These are phyloP conservation scores for Phytophthora sojae DNA, from an alignment of 352 stramenopile species.

Conservation along the genomic window DNA sequence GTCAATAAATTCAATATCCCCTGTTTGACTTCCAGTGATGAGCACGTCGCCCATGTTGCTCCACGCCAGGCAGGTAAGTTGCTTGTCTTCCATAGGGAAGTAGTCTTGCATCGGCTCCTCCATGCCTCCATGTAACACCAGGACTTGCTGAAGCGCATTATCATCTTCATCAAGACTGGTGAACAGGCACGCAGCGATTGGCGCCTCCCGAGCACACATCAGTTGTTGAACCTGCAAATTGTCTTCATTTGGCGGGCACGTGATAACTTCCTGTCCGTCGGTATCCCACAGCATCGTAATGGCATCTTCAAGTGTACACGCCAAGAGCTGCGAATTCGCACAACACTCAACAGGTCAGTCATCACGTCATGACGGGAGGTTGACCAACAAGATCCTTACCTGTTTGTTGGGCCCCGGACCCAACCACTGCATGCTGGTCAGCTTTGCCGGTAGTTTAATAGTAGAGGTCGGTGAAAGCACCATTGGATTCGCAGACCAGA, in stretches of 20 bases:
- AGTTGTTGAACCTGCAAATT: slow-evolving; percentile 37
- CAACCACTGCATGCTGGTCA: slow-evolving; percentile 43
- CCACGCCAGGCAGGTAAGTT: slow-evolving; percentile 49
- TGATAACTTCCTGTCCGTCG: slow-evolving; percentile 39
- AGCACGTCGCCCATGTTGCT: slow-evolving; percentile 35
- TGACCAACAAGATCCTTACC: slow-evolving; percentile 14
- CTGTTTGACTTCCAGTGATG: slow-evolving; percentile 35
- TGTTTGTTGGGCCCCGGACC: slow-evolving; percentile 39
- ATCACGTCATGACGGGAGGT: not conserved
- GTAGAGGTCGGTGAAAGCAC: slow-evolving; percentile 29
- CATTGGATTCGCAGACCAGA: slow-evolving; percentile 50
- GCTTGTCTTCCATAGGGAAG: slow-evolving; percentile 42
- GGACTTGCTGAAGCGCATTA: slow-evolving; percentile 40
- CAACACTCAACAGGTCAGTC: slow-evolving; percentile 3
- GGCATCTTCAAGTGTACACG: slow-evolving; percentile 39
- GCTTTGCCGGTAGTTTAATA: slow-evolving; percentile 36
- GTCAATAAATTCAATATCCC: slow-evolving; percentile 48
- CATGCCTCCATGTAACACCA: slow-evolving; percentile 44
- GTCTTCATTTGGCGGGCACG: slow-evolving; percentile 30
- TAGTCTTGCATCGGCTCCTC: slow-evolving; percentile 48
- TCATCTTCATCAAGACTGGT: slow-evolving; percentile 35
- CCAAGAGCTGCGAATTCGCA: slow-evolving; percentile 32
- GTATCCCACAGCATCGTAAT: slow-evolving; percentile 41
- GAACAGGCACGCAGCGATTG: slow-evolving; percentile 42
- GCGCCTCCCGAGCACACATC: slow-evolving; percentile 42